phyloP scores from a whole-genome alignment of 306 rosid species.

The Acmispon strigosus region DNA sequence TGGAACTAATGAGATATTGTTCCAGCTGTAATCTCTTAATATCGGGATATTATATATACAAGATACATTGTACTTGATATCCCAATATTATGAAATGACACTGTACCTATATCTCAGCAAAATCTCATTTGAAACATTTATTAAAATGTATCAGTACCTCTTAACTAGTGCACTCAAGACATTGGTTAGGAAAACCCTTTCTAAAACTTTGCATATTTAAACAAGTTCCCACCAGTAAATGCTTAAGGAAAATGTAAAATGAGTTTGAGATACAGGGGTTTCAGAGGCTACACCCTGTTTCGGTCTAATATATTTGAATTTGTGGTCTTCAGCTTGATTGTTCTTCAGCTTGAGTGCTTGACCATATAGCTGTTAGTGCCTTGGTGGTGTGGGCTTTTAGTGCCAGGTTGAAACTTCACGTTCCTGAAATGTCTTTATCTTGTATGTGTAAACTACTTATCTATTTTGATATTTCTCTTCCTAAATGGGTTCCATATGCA shows the following conservation, averaged over 20 bases:
- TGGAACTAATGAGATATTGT: neutral
- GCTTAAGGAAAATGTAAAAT: neutral
- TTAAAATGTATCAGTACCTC: neutral
- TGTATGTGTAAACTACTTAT: neutral
- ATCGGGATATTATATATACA: too few species aligned
- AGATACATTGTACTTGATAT: too few species aligned
- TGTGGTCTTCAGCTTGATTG: neutral
- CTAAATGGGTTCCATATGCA: neutral
- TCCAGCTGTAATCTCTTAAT: too few species aligned
- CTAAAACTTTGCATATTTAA: neutral
- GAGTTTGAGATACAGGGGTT: neutral
- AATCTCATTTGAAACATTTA: neutral
- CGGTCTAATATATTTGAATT: neutral
- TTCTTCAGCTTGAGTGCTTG: too few species aligned
- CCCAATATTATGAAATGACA: too few species aligned
- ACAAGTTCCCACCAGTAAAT: neutral
- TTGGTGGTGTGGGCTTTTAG: too few species aligned
- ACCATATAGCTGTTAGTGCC: too few species aligned
- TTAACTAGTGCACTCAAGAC: neutral
- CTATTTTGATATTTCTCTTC: neutral
- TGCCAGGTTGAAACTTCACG: neutral
- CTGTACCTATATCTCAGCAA: too few species aligned
- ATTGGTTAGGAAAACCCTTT: neutral
- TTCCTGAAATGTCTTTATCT: neutral
- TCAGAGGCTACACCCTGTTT: neutral